phyloP scores from a whole-genome alignment of 768 basidiomycete species.

The Russula olivacea region DNA sequence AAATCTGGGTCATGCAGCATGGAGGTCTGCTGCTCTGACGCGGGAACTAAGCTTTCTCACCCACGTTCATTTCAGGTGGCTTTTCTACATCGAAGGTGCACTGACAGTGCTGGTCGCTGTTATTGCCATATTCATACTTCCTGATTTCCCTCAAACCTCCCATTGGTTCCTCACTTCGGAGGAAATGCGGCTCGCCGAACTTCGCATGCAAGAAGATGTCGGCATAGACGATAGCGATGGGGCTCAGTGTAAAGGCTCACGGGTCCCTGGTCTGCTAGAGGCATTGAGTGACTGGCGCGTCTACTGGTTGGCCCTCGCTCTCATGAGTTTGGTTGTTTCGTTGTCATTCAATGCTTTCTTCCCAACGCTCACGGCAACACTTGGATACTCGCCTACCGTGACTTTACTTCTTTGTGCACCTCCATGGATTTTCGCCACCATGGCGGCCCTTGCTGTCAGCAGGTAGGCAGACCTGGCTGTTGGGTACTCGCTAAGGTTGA shows the following conservation, averaged over 20 bases:
- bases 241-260: conserved; percentile 33
- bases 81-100: conserved; percentile 64
- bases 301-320: conserved; percentile 68
- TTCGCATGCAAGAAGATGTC: conserved; percentile 59
- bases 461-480: conserved; percentile 30
- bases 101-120: conserved; percentile 51
- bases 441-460: conserved; percentile 48
- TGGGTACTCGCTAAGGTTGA: background rate
- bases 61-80: conserved; percentile 44
- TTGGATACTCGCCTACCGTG: conserved; percentile 60
- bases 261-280: conserved; percentile 44
- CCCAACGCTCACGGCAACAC: conserved; percentile 66
- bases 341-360: conserved; percentile 78
- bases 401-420: conserved; percentile 74
- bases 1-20: conserved; percentile 58
- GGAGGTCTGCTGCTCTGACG: conserved; percentile 46
- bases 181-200: conserved; percentile 51
- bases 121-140: conserved; percentile 56
- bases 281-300: conserved; percentile 77
- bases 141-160: conserved; percentile 64
- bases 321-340: conserved; percentile 55
- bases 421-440: conserved; percentile 61
- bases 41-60: background rate
- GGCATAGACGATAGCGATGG: conserved; percentile 48
- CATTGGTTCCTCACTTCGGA: conserved; percentile 53